Conservation (phyloP, 176 grass and related monocot species). For the Echinochloa phyllopogon region DNA sequence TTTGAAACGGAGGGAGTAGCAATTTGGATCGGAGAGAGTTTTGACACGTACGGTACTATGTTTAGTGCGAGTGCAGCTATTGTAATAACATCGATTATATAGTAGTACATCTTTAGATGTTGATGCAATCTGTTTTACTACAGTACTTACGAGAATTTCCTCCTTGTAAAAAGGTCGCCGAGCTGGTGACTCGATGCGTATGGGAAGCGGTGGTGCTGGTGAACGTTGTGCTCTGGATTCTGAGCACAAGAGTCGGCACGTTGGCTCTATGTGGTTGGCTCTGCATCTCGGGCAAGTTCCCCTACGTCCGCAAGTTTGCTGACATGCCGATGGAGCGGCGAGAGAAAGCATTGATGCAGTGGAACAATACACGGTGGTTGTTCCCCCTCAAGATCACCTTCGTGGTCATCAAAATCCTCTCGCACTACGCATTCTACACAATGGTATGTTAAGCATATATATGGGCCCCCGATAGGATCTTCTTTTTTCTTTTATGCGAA, state of each 20-base stretch:
- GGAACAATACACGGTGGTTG: conserved; percentile 46
- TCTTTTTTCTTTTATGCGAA: no score
- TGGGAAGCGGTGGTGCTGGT: conserved; percentile 55
- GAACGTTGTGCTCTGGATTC: conserved; percentile 54
- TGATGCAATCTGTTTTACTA: no score
- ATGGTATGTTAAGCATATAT: conserved; percentile 25
- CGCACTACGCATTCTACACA: conserved; percentile 52
- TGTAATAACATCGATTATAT: no score
- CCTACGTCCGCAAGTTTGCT: conserved; percentile 63
- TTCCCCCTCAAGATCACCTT: conserved; percentile 59
- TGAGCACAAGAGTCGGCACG: conserved; percentile 58
- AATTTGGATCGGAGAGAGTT: no score
- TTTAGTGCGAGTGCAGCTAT: no score
- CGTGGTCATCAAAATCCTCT: conserved; percentile 43
- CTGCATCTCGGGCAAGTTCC: conserved; percentile 44
- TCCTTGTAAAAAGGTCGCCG: conserved; percentile 51
- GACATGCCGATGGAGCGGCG: conserved; percentile 61
- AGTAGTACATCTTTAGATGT: no score
- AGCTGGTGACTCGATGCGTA: conserved; percentile 39
- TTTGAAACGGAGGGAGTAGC: no score
- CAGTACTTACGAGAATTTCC: no score
- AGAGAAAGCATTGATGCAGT: conserved; percentile 49
- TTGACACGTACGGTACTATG: no score
- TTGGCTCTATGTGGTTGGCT: conserved; percentile 55
- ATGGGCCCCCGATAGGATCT: no score